phyloP scores from a whole-genome alignment of 495 filamentous ascomycete genomes.

The Choiromyces venosus region DNA sequence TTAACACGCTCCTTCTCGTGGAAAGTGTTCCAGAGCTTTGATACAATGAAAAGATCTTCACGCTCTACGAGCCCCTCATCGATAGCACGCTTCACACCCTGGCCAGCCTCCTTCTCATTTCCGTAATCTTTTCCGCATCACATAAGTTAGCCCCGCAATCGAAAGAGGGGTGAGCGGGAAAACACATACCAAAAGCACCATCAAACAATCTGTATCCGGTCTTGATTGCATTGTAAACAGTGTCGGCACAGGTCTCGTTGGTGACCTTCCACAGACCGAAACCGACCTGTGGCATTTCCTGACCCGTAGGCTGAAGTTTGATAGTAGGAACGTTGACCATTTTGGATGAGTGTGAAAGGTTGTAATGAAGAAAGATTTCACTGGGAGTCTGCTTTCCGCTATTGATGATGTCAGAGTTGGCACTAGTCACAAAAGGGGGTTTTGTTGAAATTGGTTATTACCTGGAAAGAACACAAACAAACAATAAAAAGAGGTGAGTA shows the following conservation, averaged over 20 bases:
- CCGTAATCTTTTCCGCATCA: slow-evolving; percentile 61
- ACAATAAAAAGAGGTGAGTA: background rate
- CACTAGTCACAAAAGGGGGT: background rate
- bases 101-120: slow-evolving; percentile 76
- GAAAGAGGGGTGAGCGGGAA: slow-evolving; percentile 1
- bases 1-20: slow-evolving; percentile 68
- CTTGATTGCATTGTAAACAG: slow-evolving; percentile 86
- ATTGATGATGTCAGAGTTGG: background rate
- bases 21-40: slow-evolving; percentile 90
- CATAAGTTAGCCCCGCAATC: slow-evolving; percentile 12
- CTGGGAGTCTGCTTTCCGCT: background rate
- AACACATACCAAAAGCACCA: slow-evolving; percentile 68
- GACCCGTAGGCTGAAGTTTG: slow-evolving; percentile 68
- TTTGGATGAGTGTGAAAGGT: slow-evolving; percentile 18
- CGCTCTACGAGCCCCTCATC: slow-evolving; percentile 79
- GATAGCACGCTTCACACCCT: slow-evolving; percentile 82
- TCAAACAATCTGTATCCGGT: slow-evolving; percentile 80
- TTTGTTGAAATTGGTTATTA: background rate
- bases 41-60: slow-evolving; percentile 83
- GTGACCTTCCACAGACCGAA: slow-evolving; percentile 82
- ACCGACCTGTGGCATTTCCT: slow-evolving; percentile 83
- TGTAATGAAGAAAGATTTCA: slow-evolving; percentile 9
- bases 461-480: background rate
- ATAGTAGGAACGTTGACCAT: slow-evolving; percentile 49
- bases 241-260: slow-evolving; percentile 68